These are phyloP conservation scores for Diaporthe ampelina DNA, from an alignment of 2,329 filamentous ascomycete species.

Conservation along the genomic window DNA sequence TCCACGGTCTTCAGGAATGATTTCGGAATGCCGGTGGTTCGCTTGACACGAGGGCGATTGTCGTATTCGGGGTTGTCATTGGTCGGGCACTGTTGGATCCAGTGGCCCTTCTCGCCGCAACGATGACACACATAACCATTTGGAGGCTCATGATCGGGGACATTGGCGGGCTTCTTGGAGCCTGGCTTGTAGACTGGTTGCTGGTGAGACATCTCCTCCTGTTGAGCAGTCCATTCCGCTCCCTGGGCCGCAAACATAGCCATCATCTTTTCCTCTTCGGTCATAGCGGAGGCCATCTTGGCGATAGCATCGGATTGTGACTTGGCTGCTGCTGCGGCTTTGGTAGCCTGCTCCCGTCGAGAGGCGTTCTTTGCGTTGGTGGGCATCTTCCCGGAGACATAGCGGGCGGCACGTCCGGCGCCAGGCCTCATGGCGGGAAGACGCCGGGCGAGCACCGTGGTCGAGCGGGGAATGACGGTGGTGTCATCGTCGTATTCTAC, in stretches of 20 bases:
- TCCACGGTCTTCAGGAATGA: constrained; percentile 97
- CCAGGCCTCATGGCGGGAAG: constrained; percentile 87
- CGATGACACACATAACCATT: constrained; percentile 96
- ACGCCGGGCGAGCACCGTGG: constrained; percentile 90
- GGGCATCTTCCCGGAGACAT: constrained; percentile 97
- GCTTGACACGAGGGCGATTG: constrained; percentile 91
- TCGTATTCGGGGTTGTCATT: constrained; percentile 98
- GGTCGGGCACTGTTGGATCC: constrained; percentile 98
- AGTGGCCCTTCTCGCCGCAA: constrained; percentile 98
- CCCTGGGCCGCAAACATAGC: constrained; percentile 93
- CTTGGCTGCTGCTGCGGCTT: constrained; percentile 66
- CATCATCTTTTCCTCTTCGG: constrained; percentile 93
- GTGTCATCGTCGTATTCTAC: constrained; percentile 98
- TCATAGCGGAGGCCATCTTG: constrained; percentile 83
- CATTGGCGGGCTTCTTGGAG: constrained; percentile 77
- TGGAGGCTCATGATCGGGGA: constrained; percentile 93
- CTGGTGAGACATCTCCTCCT: constrained; percentile 90
- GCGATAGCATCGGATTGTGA: constrained; percentile 69
- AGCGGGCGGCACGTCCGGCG: constrained; percentile 90
- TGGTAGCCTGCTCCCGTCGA: constrained; percentile 73
- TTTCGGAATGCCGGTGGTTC: constrained; percentile 95
- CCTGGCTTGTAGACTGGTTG: constrained; percentile 73
- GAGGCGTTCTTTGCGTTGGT: constrained; percentile 86
- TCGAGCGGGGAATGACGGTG: constrained; percentile 95
- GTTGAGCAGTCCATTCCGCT: constrained; percentile 92